Conservation (phyloP, 2,329 filamentous ascomycete species). For the Diplodia mutila region DNA sequence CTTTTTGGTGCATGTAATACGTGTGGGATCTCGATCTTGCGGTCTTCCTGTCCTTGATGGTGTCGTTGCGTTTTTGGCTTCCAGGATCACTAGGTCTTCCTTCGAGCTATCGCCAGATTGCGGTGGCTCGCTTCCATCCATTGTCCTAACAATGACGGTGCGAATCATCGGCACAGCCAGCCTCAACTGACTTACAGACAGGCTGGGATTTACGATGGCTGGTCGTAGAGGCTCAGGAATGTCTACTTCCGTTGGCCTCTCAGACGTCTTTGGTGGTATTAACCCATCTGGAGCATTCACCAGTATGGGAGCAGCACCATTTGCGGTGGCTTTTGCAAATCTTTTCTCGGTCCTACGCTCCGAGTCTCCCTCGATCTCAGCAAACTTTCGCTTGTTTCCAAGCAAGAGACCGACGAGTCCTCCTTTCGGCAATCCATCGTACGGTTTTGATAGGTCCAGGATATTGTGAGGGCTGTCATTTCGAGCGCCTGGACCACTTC, state of each 20-base stretch:
- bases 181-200: conserved; percentile 80
- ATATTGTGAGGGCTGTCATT: conserved; percentile 79
- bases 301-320: conserved; percentile 74
- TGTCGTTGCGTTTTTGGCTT: conserved; percentile 79
- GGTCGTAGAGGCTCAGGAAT: conserved; percentile 81
- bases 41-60: conserved; percentile 62
- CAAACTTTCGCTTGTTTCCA: conserved; percentile 88
- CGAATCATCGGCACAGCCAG: conserved; percentile 87
- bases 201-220: conserved; percentile 79
- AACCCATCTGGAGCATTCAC: conserved; percentile 77
- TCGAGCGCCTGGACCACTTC: conserved; percentile 55
- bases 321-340: conserved; percentile 61
- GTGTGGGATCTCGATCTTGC: conserved; percentile 77
- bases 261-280: conserved; percentile 70
- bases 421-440: conserved; percentile 88
- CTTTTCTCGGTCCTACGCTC: conserved; percentile 65
- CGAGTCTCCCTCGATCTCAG: conserved; percentile 74
- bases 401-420: conserved; percentile 84
- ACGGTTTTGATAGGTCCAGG: conserved; percentile 89
- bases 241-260: conserved; percentile 66
- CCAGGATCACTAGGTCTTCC: conserved; percentile 73
- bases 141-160: conserved; percentile 77
- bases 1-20: conserved; percentile 79
- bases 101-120: conserved; percentile 51
- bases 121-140: conserved; percentile 66